Evolutionary conservation across 805 yeast species (phyloP).

Genomic region (Zygotorulaspora danielsina): DNA sequence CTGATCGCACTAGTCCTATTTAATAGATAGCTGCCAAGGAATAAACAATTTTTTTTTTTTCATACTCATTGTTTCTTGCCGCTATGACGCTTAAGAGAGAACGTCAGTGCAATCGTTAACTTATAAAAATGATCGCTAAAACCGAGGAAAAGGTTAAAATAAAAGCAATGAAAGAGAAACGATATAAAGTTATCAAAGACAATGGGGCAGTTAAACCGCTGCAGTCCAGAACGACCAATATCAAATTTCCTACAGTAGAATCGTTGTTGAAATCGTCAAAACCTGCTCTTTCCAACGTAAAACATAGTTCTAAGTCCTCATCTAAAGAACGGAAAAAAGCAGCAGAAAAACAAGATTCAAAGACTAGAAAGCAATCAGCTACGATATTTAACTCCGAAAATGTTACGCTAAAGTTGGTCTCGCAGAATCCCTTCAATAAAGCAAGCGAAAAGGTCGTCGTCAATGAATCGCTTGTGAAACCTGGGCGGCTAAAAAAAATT

Average conservation of each 20-base stretch:
- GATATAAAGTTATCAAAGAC: slow-evolving; percentile 11
- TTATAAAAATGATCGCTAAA: too few species aligned
- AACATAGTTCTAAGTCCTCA: not conserved
- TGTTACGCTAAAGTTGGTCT: slow-evolving; percentile 11
- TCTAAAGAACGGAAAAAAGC: slow-evolving; percentile 9
- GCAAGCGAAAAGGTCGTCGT: slow-evolving; percentile 3
- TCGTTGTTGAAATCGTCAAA: slow-evolving; percentile 2
- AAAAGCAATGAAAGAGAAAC: slow-evolving; percentile 12
- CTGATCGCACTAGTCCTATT: too few species aligned
- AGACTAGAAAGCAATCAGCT: not conserved
- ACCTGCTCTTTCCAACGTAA: slow-evolving; percentile 1
- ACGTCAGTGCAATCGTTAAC: too few species aligned
- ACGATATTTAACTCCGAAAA: slow-evolving; percentile 15
- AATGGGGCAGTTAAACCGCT: slow-evolving; percentile 13
- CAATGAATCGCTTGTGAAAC: slow-evolving; percentile 1
- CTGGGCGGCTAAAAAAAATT: slow-evolving; percentile 15
- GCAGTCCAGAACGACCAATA: slow-evolving; percentile 19
- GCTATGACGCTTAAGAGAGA: too few species aligned
- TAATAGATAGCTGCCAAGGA: too few species aligned
- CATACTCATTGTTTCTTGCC: too few species aligned
- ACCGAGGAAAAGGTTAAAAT: too few species aligned
- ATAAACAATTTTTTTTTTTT: too few species aligned
- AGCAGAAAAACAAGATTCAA: not conserved
- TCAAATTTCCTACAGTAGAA: slow-evolving; percentile 5
- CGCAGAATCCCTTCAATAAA: slow-evolving; percentile 2